Evolutionary conservation across 1,139 yeast species (phyloP), one percentile per base, ranked within the genome.

Genomic region (Pichia norvegensis): DNA sequence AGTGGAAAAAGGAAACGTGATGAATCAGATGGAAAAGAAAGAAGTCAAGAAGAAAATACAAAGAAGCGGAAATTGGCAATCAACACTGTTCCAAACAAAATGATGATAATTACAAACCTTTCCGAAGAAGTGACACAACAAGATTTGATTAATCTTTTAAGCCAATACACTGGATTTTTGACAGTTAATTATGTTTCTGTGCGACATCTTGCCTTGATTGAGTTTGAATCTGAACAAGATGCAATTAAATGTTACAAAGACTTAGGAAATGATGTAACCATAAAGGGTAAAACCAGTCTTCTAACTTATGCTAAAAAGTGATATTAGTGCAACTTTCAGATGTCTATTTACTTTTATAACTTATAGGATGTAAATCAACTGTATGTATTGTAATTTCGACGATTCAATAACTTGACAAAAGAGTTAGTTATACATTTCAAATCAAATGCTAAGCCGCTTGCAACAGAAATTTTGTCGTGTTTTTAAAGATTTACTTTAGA

Each of bases 131-230:
- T 70, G 4, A 64, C 73, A 1, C 62, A 67, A n/a, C 72, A 67
- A 0, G 65, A 63, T 8, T 63, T 85, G 27, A 60, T 66, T 2
- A 67, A 59, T 0, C 55, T 67, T 1, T 86, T 84, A 56, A 69
- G 66, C 5, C 55, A 64, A 14, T 77, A 65, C 53, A 62, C 68
- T 2, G 95, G 95, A 0, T 83, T 80, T 51, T 65, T 75, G 23
- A 85, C 79, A 50, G 70, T 81, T 1, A 76, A 95, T 45, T 66
- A 79, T 43, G 87, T 92, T 33, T 71, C 74, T 3, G 77, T 80
- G 2, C 73, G 87, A 42, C 74, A 76, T 38, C 75, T 92, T 45
- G 95, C 94, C 8, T 84, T 92, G 62, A 74, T 92, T 13, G 97
- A 92, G 57, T 92, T 81, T 60, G 79, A 75, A 33, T 65, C 68